phyloP scores from a whole-genome alignment of 78 protist genomes.

The Guillardia theta region DNA sequence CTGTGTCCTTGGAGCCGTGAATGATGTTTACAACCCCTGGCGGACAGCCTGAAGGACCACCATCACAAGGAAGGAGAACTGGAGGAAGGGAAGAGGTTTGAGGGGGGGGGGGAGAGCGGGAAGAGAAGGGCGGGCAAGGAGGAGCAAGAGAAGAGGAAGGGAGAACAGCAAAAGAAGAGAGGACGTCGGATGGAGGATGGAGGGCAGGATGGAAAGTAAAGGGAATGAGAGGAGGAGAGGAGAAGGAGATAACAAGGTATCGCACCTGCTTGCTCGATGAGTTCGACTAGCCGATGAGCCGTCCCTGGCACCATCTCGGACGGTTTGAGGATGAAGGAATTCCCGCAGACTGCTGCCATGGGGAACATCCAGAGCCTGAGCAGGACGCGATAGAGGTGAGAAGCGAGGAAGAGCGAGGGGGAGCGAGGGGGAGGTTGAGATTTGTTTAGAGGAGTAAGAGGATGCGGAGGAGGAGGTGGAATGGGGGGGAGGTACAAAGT shows the following conservation, averaged over 20 bases:
- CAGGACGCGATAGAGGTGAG: too few relatives aligned
- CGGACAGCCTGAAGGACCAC: too few relatives aligned
- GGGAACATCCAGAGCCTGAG: conserved; percentile 97
- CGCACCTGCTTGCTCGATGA: conserved; percentile 92
- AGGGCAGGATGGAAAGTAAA: too few relatives aligned
- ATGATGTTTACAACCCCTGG: background rate
- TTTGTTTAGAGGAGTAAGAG: too few relatives aligned
- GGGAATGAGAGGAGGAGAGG: too few relatives aligned
- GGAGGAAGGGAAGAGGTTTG: too few relatives aligned
- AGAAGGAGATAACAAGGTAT: too few relatives aligned
- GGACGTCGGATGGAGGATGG: background rate
- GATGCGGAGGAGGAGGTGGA: too few relatives aligned
- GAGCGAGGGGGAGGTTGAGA: too few relatives aligned
- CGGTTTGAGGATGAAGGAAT: conserved; percentile 90
- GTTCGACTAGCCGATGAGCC: conserved; percentile 78
- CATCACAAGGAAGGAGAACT: too few relatives aligned
- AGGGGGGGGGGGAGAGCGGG: background rate
- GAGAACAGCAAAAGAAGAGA: background rate
- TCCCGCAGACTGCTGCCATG: conserved; percentile 90
- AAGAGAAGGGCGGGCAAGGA: background rate
- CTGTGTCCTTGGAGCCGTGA: background rate
- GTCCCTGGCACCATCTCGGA: conserved; percentile 84
- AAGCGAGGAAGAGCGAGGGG: too few relatives aligned
- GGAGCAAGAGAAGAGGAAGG: background rate
- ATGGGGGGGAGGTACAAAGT: too few relatives aligned